These are phyloP conservation scores for Fraxinus anomala DNA, from an alignment of 257 asterid genomes.

Conservation along the genomic window DNA sequence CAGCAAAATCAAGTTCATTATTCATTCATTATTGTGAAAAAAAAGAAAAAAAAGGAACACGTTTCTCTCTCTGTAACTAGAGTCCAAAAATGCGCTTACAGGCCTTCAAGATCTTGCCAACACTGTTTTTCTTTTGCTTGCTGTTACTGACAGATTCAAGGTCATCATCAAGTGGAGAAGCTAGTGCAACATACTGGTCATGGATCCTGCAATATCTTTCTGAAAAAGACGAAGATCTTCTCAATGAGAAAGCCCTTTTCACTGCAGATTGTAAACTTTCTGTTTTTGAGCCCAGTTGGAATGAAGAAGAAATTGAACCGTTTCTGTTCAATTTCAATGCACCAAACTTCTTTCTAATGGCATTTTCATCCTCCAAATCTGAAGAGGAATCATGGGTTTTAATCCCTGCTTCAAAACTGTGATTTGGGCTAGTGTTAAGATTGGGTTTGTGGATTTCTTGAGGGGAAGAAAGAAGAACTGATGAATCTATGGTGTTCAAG, in stretches of 20 bases:
- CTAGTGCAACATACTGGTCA: conserved; percentile 39
- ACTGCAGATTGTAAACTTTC: conserved; percentile 28
- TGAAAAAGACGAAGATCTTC: conserved; percentile 51
- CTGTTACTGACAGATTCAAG: conserved; percentile 7
- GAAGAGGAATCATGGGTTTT: conserved; percentile 16
- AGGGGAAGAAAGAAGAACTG: conserved; percentile 30
- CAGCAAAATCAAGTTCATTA: background rate
- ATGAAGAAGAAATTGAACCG: conserved; percentile 31
- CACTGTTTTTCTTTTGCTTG: conserved; percentile 30
- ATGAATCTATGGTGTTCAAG: conserved; percentile 32
- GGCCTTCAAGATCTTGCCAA: conserved; percentile 44
- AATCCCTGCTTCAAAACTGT: background rate
- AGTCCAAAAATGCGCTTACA: conserved; percentile 53
- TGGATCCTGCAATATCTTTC: conserved; percentile 57
- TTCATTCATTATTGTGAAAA: background rate
- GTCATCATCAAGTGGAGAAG: conserved; percentile 29
- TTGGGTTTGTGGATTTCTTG: conserved; percentile 10
- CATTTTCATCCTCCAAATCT: conserved; percentile 20
- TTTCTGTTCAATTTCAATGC: conserved; percentile 34
- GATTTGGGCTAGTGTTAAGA: conserved; percentile 20
- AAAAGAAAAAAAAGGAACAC: background rate
- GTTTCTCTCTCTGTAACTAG: background rate
- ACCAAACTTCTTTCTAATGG: conserved; percentile 11
- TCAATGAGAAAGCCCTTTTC: conserved; percentile 39
- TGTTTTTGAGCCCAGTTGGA: conserved; percentile 12